A percentile compares a stretch with the other conserved stretches of the same genome.
phyloP scores from a whole-genome alignment of 106 monocot species.

The Ottelia alismoides region DNA sequence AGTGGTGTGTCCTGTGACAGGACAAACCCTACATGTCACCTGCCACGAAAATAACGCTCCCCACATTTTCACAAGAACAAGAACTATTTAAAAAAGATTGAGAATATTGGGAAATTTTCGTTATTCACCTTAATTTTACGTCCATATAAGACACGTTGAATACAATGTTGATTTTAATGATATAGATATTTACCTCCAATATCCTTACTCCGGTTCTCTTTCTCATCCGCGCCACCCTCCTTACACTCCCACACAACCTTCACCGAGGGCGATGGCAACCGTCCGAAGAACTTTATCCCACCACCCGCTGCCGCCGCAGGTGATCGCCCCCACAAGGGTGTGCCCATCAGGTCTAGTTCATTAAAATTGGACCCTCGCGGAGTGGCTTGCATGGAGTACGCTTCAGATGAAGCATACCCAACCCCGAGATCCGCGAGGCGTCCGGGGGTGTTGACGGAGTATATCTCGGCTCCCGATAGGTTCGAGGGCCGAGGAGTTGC shows the following conservation, averaged over 20 bases:
- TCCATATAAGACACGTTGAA: too few species aligned
- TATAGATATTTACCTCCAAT: slow-evolving; percentile 28
- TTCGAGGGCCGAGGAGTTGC: slow-evolving; percentile 30
- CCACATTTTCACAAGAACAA: too few species aligned
- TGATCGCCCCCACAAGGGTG: slow-evolving; percentile 29
- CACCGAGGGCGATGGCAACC: slow-evolving; percentile 9
- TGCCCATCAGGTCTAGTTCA: slow-evolving; percentile 21
- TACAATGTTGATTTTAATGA: too few species aligned
- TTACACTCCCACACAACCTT: slow-evolving; percentile 8
- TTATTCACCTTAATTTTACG: too few species aligned
- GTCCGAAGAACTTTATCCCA: slow-evolving; percentile 3
- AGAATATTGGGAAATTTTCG: too few species aligned
- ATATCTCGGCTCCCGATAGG: slow-evolving; percentile 56
- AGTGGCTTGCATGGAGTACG: slow-evolving; percentile 45
- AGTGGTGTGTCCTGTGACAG: too few species aligned
- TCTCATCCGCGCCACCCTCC: slow-evolving; percentile 2
- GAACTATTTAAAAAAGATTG: too few species aligned
- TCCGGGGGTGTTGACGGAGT: slow-evolving; percentile 32
- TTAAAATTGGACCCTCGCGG: slow-evolving; percentile 32
- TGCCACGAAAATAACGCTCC: too few species aligned
- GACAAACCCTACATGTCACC: too few species aligned
- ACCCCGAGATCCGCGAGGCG: not conserved
- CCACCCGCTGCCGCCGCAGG: slow-evolving; percentile 8
- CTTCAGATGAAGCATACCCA: slow-evolving; percentile 31
- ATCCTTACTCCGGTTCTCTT: slow-evolving; percentile 19